Percentiles rank a stretch among this genome's conserved stretches.
These are phyloP conservation scores for Hippophae tibetana DNA, from an alignment of 306 rosid genomes.

Conservation along the genomic window DNA sequence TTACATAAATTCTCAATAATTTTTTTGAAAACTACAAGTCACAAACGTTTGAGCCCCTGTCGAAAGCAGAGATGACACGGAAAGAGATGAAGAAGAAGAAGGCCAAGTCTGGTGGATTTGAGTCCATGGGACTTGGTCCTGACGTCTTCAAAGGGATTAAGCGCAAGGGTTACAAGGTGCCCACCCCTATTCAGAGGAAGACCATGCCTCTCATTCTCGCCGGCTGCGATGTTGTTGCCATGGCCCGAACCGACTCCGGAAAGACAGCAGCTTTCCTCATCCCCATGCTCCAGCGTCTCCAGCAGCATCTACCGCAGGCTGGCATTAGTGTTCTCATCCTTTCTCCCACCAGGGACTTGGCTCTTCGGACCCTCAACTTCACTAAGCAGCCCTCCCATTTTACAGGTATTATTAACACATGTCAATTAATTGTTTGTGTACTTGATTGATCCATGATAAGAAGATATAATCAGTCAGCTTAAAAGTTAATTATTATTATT, in stretches of 20 bases:
- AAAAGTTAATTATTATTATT: not conserved
- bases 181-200: slow-evolving; percentile 91
- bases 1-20: too few relatives aligned
- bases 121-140: slow-evolving; percentile 53
- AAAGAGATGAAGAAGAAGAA: slow-evolving; percentile 46
- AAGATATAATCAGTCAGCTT: too few relatives aligned
- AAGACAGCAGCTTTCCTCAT: slow-evolving; percentile 85
- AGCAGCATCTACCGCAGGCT: slow-evolving; percentile 64
- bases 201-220: slow-evolving; percentile 86
- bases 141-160: slow-evolving; percentile 56
- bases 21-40: too few relatives aligned
- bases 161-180: slow-evolving; percentile 83
- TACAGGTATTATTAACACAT: slow-evolving; percentile 38
- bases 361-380: slow-evolving; percentile 80
- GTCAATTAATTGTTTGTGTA: too few relatives aligned
- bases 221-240: slow-evolving; percentile 82
- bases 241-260: slow-evolving; percentile 99
- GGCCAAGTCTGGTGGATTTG: slow-evolving; percentile 77
- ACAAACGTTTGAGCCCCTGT: slow-evolving; percentile 24
- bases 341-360: slow-evolving; percentile 84
- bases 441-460: not conserved
- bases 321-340: slow-evolving; percentile 80
- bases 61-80: slow-evolving; percentile 37
- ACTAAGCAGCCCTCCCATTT: slow-evolving; percentile 65
- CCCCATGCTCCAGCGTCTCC: slow-evolving; percentile 79